Base-by-base conservation (phyloP, 352 stramenopile species). In the Globisporangium radiosum region DNA sequence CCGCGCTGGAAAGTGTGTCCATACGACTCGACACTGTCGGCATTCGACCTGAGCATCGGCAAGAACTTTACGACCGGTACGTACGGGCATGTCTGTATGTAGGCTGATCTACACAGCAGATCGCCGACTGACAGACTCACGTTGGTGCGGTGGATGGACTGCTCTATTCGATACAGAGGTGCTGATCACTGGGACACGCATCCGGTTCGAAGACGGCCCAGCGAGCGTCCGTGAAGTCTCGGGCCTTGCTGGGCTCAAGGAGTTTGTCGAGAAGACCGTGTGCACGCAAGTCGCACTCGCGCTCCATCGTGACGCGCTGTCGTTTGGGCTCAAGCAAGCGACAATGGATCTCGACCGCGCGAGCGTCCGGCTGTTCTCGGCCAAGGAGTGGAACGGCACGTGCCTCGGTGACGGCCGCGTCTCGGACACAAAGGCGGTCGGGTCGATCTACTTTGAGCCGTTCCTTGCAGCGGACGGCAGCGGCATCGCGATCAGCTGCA, bases 381-480 rank as follows among this genome's bases (percentile, higher is more conserved):
- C 83, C 2, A 81, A 78, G 15, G 83, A 90, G 45, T 95, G 85
- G 85, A 72, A 93, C 48, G 85, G 85, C 47, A 90, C 72, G 47
- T 93, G 75, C 63, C 83, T 95, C 56, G 85, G 85, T n/a, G 85
- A 95, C 67, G 85, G 85, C 17, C 83, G 85, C 50, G 83, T 95
- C 10, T 81, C 85, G 13, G 85, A 93, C 62, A 75, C 83, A 10
- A 79, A 83, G 17, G 68, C 72, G 0, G 77, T 84, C 25, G 71
- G 77, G 11, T 88, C 70, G 11, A 85, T 90, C 60, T 89, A 84
- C 59, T 74, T 95, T 10, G 81, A 92, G 70, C 83, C 85, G 10
- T 86, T 79, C 60, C 76, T 95, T 51, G 71, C 71, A 15, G 49
- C 52, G 3, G 68, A 88, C 42, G 69, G 69, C 19, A 78, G 68